phyloP scores from a whole-genome alignment of 768 basidiomycete species.

The Mycena chlorophos region DNA sequence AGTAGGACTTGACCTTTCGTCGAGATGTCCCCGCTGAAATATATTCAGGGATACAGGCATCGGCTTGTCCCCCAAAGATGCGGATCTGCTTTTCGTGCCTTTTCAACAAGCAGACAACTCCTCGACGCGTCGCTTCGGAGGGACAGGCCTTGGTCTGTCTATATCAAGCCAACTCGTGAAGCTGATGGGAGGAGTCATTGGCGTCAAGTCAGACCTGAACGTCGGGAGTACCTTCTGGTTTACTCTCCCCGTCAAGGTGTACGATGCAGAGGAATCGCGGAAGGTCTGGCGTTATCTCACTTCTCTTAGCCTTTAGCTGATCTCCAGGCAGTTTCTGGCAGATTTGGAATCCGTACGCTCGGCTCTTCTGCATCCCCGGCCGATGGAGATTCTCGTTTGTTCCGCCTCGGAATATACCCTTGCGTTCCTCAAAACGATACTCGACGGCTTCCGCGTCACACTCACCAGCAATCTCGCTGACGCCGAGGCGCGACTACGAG shows the following conservation, averaged over 20 bases:
- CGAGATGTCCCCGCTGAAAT: slow-evolving; percentile 3
- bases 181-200: slow-evolving; percentile 74
- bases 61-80: slow-evolving; percentile 64
- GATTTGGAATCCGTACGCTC: slow-evolving; percentile 50
- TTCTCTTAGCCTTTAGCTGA: slow-evolving; percentile 4
- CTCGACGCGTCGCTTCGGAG: slow-evolving; percentile 73
- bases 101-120: slow-evolving; percentile 82
- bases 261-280: slow-evolving; percentile 54
- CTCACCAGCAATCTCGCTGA: slow-evolving; percentile 46
- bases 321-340: slow-evolving; percentile 37
- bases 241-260: slow-evolving; percentile 64
- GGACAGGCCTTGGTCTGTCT: slow-evolving; percentile 74
- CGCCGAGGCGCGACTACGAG: slow-evolving; percentile 42
- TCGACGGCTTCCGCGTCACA: slow-evolving; percentile 53
- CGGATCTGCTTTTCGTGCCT: slow-evolving; percentile 67
- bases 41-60: slow-evolving; percentile 66
- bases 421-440: slow-evolving; percentile 55
- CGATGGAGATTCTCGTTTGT: slow-evolving; percentile 53
- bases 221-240: slow-evolving; percentile 74
- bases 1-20: slow-evolving; percentile 35
- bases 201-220: slow-evolving; percentile 63
- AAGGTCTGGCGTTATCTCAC: slow-evolving; percentile 39
- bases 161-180: slow-evolving; percentile 75
- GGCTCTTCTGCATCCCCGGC: slow-evolving; percentile 47
- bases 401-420: slow-evolving; percentile 61